Base-by-base conservation (phyloP, 129 eudicot genomes). In the Arctium minus region DNA sequence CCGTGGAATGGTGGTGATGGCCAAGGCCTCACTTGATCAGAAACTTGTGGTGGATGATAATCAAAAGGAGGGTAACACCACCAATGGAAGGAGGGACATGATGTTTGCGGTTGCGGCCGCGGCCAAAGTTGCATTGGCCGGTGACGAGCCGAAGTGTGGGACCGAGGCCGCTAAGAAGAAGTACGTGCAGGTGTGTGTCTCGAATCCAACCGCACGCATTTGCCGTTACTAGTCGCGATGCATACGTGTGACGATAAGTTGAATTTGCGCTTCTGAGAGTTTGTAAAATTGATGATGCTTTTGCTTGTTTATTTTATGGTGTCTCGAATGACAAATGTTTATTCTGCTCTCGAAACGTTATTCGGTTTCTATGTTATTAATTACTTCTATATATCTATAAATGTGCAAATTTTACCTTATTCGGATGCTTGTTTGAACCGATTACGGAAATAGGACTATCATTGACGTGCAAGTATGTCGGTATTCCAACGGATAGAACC, bases 131-230 rank as follows among this genome's bases (percentile, higher is more conserved):
- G 98, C 97, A 1, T 79, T 93, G 91, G 99, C 97, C 0, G 97
- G 76, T 3, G 83, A 84, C 0, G 98, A 96, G 84, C 98, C 99
- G 22, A 86, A 85, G 74, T 89, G 90, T 15, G 99, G 97, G 73
- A 81, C 86, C 5, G 79, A 81, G 0, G 95, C 92, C 3, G 99
- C 99, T 17, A 93, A 96, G 85, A 96, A 96, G 94, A 95, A 95
- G 86, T 95, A 95, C 53, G 90, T 87, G 0, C 87, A 70, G 9
- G 83, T 95, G 11, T 96, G 99, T 68, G 98, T 93, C 8, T 87
- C 95, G 30, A 91, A 82, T 88, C 97, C 95, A 1, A 91, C 97
- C 10, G 97, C 97, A 0, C 92, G 92, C 33, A 86, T 93, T 82
- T 93, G 97, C 30, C 87, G 80, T 79, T 30, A 84, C 27, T 22